phyloP scores from a whole-genome alignment of 768 basidiomycete genomes.

The Suillus placidus region DNA sequence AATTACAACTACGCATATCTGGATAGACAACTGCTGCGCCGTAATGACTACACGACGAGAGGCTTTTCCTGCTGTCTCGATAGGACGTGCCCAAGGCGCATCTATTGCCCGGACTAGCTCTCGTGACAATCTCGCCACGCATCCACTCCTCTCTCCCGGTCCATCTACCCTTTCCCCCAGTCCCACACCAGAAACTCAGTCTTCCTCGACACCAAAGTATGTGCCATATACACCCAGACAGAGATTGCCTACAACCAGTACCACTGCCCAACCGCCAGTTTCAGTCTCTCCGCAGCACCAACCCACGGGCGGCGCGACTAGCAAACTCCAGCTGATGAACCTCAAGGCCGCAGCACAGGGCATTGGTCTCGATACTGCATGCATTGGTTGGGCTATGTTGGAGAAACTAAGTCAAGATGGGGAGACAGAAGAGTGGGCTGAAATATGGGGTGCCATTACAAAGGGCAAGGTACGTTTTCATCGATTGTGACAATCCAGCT shows the following conservation, averaged over 20 bases:
- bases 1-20: background rate
- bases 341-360: conserved; percentile 73
- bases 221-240: conserved; percentile 80
- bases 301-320: conserved; percentile 61
- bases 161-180: conserved; percentile 31
- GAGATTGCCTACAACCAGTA: conserved; percentile 51
- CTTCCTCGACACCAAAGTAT: conserved; percentile 50
- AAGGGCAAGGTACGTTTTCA: conserved; percentile 60
- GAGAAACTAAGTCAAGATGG: conserved; percentile 64
- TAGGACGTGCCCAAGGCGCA: conserved; percentile 52
- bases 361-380: conserved; percentile 63
- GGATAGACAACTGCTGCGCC: background rate
- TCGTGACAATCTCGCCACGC: conserved; percentile 60
- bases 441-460: conserved; percentile 65
- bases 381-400: conserved; percentile 76
- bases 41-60: conserved; percentile 42
- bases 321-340: conserved; percentile 70
- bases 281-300: conserved; percentile 44
- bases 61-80: conserved; percentile 55
- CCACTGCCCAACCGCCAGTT: conserved; percentile 43
- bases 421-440: conserved; percentile 65
- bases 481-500: conserved; percentile 1
- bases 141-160: conserved; percentile 63
- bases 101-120: conserved; percentile 46
- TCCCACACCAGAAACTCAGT: conserved; percentile 25